A percentile compares a stretch with the other conserved stretches of the same genome.
Conservation (phyloP, 2,329 filamentous ascomycete species). For the Coniochaeta sp. region DNA sequence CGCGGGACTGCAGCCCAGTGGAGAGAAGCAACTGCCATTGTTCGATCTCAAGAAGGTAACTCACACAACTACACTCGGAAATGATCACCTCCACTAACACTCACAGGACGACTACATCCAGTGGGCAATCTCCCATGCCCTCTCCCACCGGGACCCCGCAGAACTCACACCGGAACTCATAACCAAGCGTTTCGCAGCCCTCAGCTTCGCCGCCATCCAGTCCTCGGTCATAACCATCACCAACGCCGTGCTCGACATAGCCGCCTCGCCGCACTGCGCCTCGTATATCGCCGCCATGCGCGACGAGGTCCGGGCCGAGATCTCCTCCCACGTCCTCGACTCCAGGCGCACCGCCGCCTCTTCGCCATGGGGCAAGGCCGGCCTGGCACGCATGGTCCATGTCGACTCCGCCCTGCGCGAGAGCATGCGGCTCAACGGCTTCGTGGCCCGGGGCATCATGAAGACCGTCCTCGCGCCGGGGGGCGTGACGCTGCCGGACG, state of each 20-base stretch:
- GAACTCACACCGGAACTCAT: conserved; percentile 23
- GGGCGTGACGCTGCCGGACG: conserved; percentile 24
- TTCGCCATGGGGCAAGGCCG: conserved; percentile 24
- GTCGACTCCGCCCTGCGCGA: conserved; percentile 35
- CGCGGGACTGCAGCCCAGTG: conserved; percentile 6
- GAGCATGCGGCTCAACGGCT: conserved; percentile 29
- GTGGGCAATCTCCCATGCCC: conserved; percentile 29
- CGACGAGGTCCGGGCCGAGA: conserved; percentile 23
- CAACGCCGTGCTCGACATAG: conserved; percentile 28
- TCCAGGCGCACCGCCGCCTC: background rate
- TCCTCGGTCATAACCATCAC: conserved; percentile 29
- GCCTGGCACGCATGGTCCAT: conserved; percentile 25
- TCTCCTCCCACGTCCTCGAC: background rate
- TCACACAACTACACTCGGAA: background rate
- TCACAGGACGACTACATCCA: conserved; percentile 29
- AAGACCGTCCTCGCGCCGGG: conserved; percentile 25
- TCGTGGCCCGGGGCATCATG: conserved; percentile 27
- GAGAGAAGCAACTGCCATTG: conserved; percentile 13
- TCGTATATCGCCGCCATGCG: conserved; percentile 20
- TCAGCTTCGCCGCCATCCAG: conserved; percentile 29
- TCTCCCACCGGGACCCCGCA: conserved; percentile 18
- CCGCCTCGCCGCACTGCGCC: conserved; percentile 17
- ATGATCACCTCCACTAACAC: background rate
- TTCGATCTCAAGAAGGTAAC: conserved; percentile 13
- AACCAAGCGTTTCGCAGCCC: conserved; percentile 21